Conservation (phyloP, 176 grass and related monocot species). For the Raddia distichophylla region DNA sequence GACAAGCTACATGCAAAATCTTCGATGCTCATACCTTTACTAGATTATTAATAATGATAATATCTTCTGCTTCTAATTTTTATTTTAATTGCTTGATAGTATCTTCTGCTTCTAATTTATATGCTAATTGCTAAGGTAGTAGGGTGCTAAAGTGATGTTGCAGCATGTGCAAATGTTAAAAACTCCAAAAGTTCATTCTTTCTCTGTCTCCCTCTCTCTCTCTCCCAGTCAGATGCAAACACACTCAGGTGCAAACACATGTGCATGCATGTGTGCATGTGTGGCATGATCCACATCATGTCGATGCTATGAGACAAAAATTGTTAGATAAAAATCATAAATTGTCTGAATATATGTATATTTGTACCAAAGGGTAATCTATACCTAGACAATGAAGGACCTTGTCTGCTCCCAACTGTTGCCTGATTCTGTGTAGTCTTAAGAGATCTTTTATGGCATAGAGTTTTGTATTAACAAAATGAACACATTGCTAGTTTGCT, state of each 20-base stretch:
- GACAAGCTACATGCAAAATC: not conserved
- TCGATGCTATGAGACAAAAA: not conserved
- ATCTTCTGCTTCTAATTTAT: slow-evolving; percentile 7
- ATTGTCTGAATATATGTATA: not conserved
- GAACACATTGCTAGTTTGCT: not conserved
- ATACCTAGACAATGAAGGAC: not conserved
- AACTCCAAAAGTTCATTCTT: not conserved
- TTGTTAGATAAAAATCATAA: not conserved
- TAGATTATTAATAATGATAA: not conserved
- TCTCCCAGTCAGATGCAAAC: too few relatives aligned
- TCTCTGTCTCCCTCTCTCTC: too few relatives aligned
- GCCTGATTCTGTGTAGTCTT: not conserved
- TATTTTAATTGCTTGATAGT: too few relatives aligned
- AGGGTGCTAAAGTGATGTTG: not conserved
- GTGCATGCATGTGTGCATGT: too few relatives aligned
- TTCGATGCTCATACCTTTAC: not conserved
- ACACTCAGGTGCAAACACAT: too few relatives aligned
- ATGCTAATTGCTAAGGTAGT: not conserved
- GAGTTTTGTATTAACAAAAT: not conserved
- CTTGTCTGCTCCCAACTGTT: not conserved
- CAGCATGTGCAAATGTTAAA: not conserved
- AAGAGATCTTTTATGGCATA: not conserved
- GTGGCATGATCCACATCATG: not conserved
- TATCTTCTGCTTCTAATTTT: too few relatives aligned
- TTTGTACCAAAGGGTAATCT: not conserved